Percentiles rank a stretch among this genome's conserved stretches.
phyloP scores from a whole-genome alignment of 345 rosid genomes.

The Schrenkiella parvula region DNA sequence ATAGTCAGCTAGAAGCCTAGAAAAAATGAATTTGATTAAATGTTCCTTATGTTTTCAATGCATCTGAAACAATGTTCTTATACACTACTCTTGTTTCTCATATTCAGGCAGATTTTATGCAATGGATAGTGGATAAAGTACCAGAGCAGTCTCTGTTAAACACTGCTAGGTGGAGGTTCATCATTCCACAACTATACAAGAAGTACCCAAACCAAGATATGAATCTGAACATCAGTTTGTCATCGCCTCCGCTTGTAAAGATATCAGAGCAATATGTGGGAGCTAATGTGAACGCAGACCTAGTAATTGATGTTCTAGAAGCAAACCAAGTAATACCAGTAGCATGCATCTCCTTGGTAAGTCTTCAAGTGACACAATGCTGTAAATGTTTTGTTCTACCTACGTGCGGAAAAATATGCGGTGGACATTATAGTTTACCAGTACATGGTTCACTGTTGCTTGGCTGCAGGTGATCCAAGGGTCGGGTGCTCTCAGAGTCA shows the following conservation, averaged over 20 bases:
- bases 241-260: constrained; percentile 74
- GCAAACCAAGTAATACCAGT: constrained; percentile 71
- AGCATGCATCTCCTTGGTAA: constrained; percentile 88
- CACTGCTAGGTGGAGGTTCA: constrained; percentile 88
- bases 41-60: background rate
- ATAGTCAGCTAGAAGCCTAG: background rate
- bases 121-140: constrained; percentile 82
- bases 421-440: background rate
- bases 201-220: constrained; percentile 86
- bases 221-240: constrained; percentile 73
- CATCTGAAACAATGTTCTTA: background rate
- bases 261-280: constrained; percentile 59
- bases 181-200: constrained; percentile 86
- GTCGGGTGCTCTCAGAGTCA: constrained; percentile 62
- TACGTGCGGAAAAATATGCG: background rate
- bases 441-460: background rate
- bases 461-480: constrained; percentile 59
- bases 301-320: constrained; percentile 72
- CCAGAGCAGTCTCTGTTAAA: constrained; percentile 87
- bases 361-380: constrained; percentile 7
- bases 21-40: background rate
- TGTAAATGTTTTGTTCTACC: background rate
- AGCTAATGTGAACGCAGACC: constrained; percentile 66
- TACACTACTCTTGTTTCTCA: constrained; percentile 3
- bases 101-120: constrained; percentile 83